Evolutionary conservation across 208 protist genomes (phyloP), one percentile per base, ranked within the genome.

Genomic region (Crithidia fasciculata): DNA sequence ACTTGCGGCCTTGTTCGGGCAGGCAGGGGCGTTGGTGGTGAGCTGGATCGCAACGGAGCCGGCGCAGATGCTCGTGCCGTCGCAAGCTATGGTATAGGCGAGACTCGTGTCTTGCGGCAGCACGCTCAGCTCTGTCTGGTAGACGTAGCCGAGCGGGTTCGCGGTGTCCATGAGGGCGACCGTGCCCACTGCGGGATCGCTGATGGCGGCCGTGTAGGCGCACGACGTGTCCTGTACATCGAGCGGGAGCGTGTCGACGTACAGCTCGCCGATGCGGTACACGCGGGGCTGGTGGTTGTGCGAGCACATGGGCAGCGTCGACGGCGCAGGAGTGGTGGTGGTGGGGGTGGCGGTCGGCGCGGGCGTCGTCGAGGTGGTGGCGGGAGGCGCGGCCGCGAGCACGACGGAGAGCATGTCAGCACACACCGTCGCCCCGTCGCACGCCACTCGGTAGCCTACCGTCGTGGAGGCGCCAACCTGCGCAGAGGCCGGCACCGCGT

Each of bases 71-170:
- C 67, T 37, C 4, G 61, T 68, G 61, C 72, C 74, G 50, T 87
- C 72, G 68, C 82, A 87, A 40, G 80, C 52, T 41, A 87, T 78
- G 15, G 66, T 68, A 68, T 87, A 87, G 10, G 16, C 19, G 28
- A 83, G 61, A 28, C 36, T 63, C 44, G 72, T 77, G 58, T 71
- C 60, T 67, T 73, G 59, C 62, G 79, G 59, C 41, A 57, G 8
- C 62, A 63, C 69, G 41, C 36, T 43, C 18, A 37, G 12, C 9
- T 66, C 60, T n/a, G 76, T 72, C 52, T 69, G 50, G 79, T 85
- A 90, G 28, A 85, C 66, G 74, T 90, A 90, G 59, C 47, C 15
- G 16, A 83, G 41, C n/a, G 81, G 76, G 71, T 77, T 62, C 0
- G 53, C 18, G 4, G 73, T 59, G 55, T 65, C 45, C 47, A 63